A percentile compares a stretch with the other conserved stretches of the same genome.
Evolutionary conservation across 371 early-diverging fungal species (phyloP).

Genomic region (Syncephalis fuscata): DNA sequence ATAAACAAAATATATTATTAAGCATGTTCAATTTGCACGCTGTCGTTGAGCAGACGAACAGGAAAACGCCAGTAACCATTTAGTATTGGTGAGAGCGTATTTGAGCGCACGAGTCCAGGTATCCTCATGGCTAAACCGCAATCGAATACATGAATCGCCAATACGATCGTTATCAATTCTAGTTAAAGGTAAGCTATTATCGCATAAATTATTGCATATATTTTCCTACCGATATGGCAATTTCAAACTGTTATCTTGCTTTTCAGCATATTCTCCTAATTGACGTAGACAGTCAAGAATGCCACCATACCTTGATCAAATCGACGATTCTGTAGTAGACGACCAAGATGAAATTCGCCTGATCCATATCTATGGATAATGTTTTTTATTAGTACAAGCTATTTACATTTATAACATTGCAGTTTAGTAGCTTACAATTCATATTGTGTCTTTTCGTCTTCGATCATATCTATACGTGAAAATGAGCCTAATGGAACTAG

Average conservation of each 20-base stretch:
- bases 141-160: slow-evolving; percentile 64
- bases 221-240: slow-evolving; percentile 53
- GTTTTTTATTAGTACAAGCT: too few species aligned
- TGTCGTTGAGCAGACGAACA: neutral
- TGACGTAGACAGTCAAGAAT: slow-evolving; percentile 75
- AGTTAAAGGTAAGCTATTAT: neutral
- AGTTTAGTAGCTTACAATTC: slow-evolving; percentile 43
- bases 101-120: slow-evolving; percentile 83
- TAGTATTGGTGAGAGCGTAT: slow-evolving; percentile 46
- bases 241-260: slow-evolving; percentile 48
- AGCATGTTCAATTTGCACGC: too few species aligned
- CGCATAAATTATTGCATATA: neutral
- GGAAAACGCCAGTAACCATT: neutral
- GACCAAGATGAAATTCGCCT: slow-evolving; percentile 63
- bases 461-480: slow-evolving; percentile 72
- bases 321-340: slow-evolving; percentile 69
- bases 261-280: slow-evolving; percentile 61
- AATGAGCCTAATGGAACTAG: slow-evolving; percentile 86
- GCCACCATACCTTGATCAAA: slow-evolving; percentile 86
- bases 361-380: slow-evolving; percentile 82
- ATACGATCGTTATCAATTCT: slow-evolving; percentile 80
- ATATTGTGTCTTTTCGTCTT: slow-evolving; percentile 53
- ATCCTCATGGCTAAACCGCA: slow-evolving; percentile 81
- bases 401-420: neutral
- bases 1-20: too few species aligned